phyloP scores from a whole-genome alignment of 1,139 yeast genomes.

The Kodamaea plutei region DNA sequence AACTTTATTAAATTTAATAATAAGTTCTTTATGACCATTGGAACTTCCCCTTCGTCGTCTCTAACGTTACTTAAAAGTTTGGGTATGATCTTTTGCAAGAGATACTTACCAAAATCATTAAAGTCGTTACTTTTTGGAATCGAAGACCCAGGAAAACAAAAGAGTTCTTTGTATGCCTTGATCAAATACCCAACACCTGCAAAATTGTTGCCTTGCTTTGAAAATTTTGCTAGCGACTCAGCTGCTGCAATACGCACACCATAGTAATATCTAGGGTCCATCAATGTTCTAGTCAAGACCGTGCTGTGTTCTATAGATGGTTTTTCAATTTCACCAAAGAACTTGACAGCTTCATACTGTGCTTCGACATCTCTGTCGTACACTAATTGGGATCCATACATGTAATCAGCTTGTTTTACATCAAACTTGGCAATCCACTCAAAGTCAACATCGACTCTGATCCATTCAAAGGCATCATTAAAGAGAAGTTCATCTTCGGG shows the following conservation, averaged over 20 bases:
- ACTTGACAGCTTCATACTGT: constrained; percentile 77
- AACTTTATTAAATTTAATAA: constrained; percentile 70
- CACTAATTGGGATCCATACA: constrained; percentile 90
- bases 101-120: constrained; percentile 60
- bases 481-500: constrained; percentile 65
- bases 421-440: constrained; percentile 90
- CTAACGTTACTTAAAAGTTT: constrained; percentile 55
- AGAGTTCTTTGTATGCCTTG: constrained; percentile 63
- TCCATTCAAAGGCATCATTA: constrained; percentile 95
- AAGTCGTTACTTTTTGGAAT: constrained; percentile 83
- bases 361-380: constrained; percentile 97
- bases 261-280: constrained; percentile 83
- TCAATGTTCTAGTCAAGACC: constrained; percentile 68
- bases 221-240: constrained; percentile 62
- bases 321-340: constrained; percentile 58
- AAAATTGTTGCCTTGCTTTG: constrained; percentile 57
- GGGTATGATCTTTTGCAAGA: constrained; percentile 68
- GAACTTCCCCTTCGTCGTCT: constrained; percentile 65
- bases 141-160: constrained; percentile 62
- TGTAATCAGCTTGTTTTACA: constrained; percentile 88
- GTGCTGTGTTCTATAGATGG: constrained; percentile 71
- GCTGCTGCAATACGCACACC: constrained; percentile 92
- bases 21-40: constrained; percentile 57
- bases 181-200: constrained; percentile 73
- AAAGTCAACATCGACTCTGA: constrained; percentile 91